Evolutionary conservation across 2,329 filamentous ascomycete genomes (phyloP).

Genomic region (Trematosphaeria pertusa): DNA sequence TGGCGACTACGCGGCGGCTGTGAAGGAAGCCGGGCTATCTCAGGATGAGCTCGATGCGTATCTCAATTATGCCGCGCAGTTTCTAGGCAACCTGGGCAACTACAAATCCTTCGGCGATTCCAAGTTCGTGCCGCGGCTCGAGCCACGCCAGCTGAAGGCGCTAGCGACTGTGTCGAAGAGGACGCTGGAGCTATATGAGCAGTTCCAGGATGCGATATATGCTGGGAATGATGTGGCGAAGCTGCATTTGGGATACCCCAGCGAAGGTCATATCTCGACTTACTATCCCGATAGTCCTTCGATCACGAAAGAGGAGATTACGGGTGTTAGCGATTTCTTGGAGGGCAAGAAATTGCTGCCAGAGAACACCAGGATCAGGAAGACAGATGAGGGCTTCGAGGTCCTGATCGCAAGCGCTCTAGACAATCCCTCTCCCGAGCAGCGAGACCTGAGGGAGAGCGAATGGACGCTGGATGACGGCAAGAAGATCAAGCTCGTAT

Average conservation of each 20-base stretch:
- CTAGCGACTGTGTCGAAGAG: constrained; percentile 51
- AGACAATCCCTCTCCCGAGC: constrained; percentile 45
- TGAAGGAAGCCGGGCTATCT: constrained; percentile 51
- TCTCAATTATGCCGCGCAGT: constrained; percentile 51
- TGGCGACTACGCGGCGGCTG: constrained; percentile 57
- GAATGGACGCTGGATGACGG: constrained; percentile 56
- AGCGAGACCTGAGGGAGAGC: constrained; percentile 53
- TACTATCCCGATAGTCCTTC: constrained; percentile 59
- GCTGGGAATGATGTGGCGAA: constrained; percentile 49
- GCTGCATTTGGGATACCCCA: constrained; percentile 59
- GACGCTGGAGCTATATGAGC: constrained; percentile 50
- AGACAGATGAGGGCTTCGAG: constrained; percentile 54
- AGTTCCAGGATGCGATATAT: constrained; percentile 55
- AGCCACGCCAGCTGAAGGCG: constrained; percentile 52
- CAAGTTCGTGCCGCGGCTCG: constrained; percentile 60
- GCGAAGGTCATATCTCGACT: constrained; percentile 56
- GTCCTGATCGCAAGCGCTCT: constrained; percentile 57
- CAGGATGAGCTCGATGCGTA: constrained; percentile 46
- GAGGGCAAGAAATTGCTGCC: constrained; percentile 55
- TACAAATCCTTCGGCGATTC: constrained; percentile 60
- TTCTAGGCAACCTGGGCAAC: constrained; percentile 63
- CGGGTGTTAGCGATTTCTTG: constrained; percentile 54
- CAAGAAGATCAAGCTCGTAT: constrained; percentile 55
- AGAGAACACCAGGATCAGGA: constrained; percentile 58
- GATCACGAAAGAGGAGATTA: constrained; percentile 58